phyloP scores from a whole-genome alignment of 768 basidiomycete species.

The Collybia mongolica region DNA sequence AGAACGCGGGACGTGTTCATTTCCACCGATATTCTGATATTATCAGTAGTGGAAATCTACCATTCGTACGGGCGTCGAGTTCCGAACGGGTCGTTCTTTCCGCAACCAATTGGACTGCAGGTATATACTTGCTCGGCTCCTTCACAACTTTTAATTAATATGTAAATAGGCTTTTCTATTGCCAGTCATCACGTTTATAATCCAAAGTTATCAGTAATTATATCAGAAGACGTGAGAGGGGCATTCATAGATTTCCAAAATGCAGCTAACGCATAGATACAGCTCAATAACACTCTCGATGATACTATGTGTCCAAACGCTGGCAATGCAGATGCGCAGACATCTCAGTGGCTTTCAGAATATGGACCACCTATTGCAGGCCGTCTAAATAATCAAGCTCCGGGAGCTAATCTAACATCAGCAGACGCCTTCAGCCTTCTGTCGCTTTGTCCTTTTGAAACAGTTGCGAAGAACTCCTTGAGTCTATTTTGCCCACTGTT shows the following conservation, averaged over 20 bases:
- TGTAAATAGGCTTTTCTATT: slow-evolving; percentile 51
- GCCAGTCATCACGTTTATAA: slow-evolving; percentile 46
- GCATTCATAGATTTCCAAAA: too few relatives aligned
- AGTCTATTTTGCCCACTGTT: slow-evolving; percentile 81
- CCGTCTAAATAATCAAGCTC: slow-evolving; percentile 59
- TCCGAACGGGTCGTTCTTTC: slow-evolving; percentile 61
- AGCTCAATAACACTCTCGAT: slow-evolving; percentile 70
- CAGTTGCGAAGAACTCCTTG: slow-evolving; percentile 43
- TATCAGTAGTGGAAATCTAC: slow-evolving; percentile 40
- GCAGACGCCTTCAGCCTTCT: slow-evolving; percentile 60
- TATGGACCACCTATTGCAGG: slow-evolving; percentile 56
- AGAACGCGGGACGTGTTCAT: slow-evolving; percentile 47
- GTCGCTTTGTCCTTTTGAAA: slow-evolving; percentile 80
- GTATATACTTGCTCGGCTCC: slow-evolving; percentile 26
- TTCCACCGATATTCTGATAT: slow-evolving; percentile 55
- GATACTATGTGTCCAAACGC: slow-evolving; percentile 63
- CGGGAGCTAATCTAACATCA: slow-evolving; percentile 57
- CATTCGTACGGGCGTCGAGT: slow-evolving; percentile 48
- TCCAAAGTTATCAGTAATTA: slow-evolving; percentile 53
- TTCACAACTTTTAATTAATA: background rate
- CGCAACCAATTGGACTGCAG: slow-evolving; percentile 70
- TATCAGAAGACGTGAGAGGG: slow-evolving; percentile 50
- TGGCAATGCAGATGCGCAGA: slow-evolving; percentile 41
- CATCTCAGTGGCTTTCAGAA: slow-evolving; percentile 49
- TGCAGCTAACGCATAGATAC: background rate